Percentiles rank a stretch among this genome's conserved stretches.
Conservation (phyloP, 73 alveolate species). For the Paramecium biaurelia region DNA sequence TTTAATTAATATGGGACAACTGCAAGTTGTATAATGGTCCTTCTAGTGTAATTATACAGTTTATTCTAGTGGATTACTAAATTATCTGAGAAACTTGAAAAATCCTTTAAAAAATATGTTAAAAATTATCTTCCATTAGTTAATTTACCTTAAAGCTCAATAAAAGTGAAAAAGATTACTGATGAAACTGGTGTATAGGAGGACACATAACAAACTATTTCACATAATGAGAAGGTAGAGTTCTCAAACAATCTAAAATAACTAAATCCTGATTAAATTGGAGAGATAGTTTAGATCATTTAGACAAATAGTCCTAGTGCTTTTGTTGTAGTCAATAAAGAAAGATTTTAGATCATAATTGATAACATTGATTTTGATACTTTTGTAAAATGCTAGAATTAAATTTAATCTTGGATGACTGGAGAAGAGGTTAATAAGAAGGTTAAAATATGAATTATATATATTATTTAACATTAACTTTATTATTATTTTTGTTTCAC, state of each 20-base stretch:
- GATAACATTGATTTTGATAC: conserved; percentile 22
- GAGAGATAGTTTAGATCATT: neutral
- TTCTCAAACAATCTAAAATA: neutral
- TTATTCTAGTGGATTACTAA: conserved; percentile 31
- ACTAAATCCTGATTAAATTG: neutral
- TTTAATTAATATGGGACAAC: conserved; percentile 72
- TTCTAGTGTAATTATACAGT: conserved; percentile 33
- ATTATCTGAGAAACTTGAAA: conserved; percentile 2
- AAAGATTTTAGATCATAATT: neutral
- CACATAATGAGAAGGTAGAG: conserved; percentile 31
- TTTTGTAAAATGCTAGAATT: neutral
- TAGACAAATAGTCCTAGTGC: conserved; percentile 3
- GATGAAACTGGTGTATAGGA: neutral
- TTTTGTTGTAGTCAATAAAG: neutral
- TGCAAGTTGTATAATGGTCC: conserved; percentile 70
- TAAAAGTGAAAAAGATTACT: neutral
- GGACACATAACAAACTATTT: neutral
- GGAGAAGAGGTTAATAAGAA: conserved; percentile 4
- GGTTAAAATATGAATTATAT: neutral
- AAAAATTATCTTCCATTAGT: neutral
- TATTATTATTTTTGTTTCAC: neutral
- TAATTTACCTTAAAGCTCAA: neutral
- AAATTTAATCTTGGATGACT: neutral
- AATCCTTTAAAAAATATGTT: neutral
- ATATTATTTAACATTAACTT: neutral